Base-by-base conservation (phyloP, 345 rosid species). In the Sisymbrium irio region DNA sequence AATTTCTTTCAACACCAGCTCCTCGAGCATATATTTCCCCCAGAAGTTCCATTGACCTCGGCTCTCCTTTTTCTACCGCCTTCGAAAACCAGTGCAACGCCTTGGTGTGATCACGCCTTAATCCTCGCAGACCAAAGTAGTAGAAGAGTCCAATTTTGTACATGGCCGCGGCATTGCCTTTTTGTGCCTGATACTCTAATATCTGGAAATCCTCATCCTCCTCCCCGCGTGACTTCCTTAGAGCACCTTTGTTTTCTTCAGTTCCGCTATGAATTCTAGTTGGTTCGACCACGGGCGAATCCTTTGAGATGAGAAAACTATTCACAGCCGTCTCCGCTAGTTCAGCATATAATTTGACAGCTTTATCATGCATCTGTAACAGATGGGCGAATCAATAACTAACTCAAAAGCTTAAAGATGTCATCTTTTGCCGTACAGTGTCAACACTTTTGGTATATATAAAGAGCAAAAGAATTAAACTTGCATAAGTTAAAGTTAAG, bases 21-120 rank as follows among this genome's bases (percentile, higher is more conserved):
- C 99, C 99, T 82, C 96, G 79, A 15, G 99, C 98, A 82, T 89
- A 92, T 69, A 96, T 90, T 82, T 96, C 99, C 64, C 98, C 99
- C 6, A 96, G 88, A 82, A 92, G 92, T 74, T 92, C 98, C 96
- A 96, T 89, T 9, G 99, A 89, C 80, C 83, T 91, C 0, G 95
- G 89, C 77, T 96, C 99, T 45, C 96, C 97, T 78, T 89, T 90
- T 42, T 92, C 94, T 10, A 82, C 98, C 53, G 99, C 96, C 83
- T 85, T 92, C 1, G 66, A 80, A 77, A 96, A 96, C 99, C 99
- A 96, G 14, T 60, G 54, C 86, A 96, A 74, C 39, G 99, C 99
- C 85, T 92, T 96, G 42, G 72, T 41, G 73, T 89, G 94, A 67
- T 96, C 97, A 60, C 98, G 94, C 69, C 96, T 84, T 72, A 96